Evolutionary conservation across 2,329 filamentous ascomycete species (phyloP), one percentile per base, ranked within the genome.

Genomic region (Drechslerella stenobrocha): DNA sequence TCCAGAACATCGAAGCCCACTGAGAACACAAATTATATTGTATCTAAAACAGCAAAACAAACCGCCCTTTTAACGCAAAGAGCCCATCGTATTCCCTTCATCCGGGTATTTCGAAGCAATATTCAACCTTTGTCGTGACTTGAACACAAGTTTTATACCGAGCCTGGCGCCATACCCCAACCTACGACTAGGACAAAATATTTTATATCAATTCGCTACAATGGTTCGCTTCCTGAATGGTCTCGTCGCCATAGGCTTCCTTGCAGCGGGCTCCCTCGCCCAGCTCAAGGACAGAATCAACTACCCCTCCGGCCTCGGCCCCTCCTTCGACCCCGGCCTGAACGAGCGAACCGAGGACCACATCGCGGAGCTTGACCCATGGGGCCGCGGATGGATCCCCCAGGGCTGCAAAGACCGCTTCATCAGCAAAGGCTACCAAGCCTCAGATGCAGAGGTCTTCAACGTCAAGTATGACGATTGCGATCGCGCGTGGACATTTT

Each of bases 381-480:
- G 67, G 67, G 60, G 44, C 1, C 24, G 15, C 18, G 67, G 61
- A 11, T 61, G 55, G 61, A 61, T 70, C 22, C 67, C 67, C n/a
- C 20, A 70, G 56, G 63, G 60, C 22, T 70, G 67, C 24, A 45
- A 66, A 45, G 57, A 67, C 9, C 60, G 57, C 15, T 65, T 61
- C 24, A 45, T 60, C 18, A 46, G 24, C 3, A 60, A 55, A 28
- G 51, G 60, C 9, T 52, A 45, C 18, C 6, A n/a, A 2, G 45
- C 60, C 26, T 44, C 15, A 6, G 67, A 70, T 56, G 57, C 53
- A 8, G 15, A 67, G 45, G 63, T 70, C 11, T 70, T 52, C 22
- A 67, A 67, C 28, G 24, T 70, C 9, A 47, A 67, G 37, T 70
- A 70, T 32, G n/a, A 44, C n/a, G 67, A 70, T 26, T 70, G 67